Conservation (phyloP, 495 filamentous ascomycete genomes). For the Penicillium odoratum region DNA sequence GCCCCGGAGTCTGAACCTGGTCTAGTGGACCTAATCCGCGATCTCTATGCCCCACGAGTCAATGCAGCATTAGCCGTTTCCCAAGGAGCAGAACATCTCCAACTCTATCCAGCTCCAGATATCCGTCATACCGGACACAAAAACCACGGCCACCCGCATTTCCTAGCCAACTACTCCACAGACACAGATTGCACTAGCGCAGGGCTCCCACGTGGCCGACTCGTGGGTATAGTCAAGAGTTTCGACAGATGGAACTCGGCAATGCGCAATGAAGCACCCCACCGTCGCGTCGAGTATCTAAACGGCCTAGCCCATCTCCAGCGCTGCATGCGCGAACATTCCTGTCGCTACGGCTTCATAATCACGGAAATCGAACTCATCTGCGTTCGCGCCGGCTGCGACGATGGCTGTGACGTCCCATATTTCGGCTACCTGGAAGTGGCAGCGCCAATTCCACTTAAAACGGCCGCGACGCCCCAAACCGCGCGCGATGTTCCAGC, state of each 20-base stretch:
- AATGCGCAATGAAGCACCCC: slow-evolving; percentile 80
- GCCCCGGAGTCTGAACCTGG: slow-evolving; percentile 73
- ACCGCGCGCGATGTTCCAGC: slow-evolving; percentile 12
- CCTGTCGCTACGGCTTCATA: slow-evolving; percentile 91
- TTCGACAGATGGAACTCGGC: slow-evolving; percentile 93
- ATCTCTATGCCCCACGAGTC: slow-evolving; percentile 73
- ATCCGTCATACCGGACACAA: slow-evolving; percentile 52
- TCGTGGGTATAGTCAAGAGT: slow-evolving; percentile 84
- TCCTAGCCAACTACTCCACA: slow-evolving; percentile 68
- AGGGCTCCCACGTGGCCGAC: slow-evolving; percentile 71
- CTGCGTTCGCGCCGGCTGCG: slow-evolving; percentile 76
- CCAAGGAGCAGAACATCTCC: slow-evolving; percentile 59
- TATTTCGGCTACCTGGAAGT: slow-evolving; percentile 86
- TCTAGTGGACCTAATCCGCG: slow-evolving; percentile 66
- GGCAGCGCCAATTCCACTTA: slow-evolving; percentile 57
- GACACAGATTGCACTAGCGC: slow-evolving; percentile 70
- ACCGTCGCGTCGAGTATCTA: slow-evolving; percentile 81
- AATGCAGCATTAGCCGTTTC: slow-evolving; percentile 74
- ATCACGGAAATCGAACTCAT: slow-evolving; percentile 93
- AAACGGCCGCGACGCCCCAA: slow-evolving; percentile 29
- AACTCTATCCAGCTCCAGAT: slow-evolving; percentile 56
- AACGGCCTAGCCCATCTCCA: slow-evolving; percentile 81
- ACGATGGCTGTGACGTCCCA: slow-evolving; percentile 63
- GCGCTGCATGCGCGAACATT: slow-evolving; percentile 86
- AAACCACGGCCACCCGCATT: slow-evolving; percentile 57